A percentile compares a stretch with the other conserved stretches of the same genome.
These are phyloP conservation scores for Aspergillus ibericus DNA, from an alignment of 2,329 filamentous ascomycete genomes.

Conservation along the genomic window DNA sequence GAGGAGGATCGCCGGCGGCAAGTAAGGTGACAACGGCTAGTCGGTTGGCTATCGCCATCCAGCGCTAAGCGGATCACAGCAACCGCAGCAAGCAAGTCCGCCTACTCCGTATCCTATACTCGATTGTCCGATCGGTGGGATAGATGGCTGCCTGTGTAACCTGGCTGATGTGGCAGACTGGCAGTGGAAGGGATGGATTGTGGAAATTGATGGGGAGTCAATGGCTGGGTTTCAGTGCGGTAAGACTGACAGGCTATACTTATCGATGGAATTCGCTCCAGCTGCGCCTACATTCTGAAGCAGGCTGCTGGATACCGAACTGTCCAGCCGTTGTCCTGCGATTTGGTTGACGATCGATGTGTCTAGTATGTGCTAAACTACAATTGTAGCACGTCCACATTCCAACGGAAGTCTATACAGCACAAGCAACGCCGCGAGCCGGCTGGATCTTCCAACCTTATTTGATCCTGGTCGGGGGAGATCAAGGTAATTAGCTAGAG, in stretches of 20 bases:
- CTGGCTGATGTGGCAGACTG: background rate
- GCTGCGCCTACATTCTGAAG: background rate
- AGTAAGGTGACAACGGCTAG: background rate
- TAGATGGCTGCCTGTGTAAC: background rate
- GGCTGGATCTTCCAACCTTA: background rate
- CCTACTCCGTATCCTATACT: background rate
- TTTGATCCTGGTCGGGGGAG: background rate
- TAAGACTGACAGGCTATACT: background rate
- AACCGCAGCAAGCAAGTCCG: background rate
- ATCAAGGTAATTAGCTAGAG: background rate
- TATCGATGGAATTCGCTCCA: background rate
- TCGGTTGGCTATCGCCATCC: too few relatives aligned
- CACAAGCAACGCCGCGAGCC: background rate
- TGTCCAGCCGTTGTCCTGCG: background rate
- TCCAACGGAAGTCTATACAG: background rate
- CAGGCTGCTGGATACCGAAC: background rate
- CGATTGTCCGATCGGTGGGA: background rate
- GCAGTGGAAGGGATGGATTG: background rate
- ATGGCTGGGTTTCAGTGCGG: background rate
- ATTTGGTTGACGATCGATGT: background rate
- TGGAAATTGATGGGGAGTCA: background rate
- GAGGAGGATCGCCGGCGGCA: background rate
- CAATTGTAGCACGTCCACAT: background rate
- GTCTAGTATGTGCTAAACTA: background rate
- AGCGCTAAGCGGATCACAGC: background rate